Evolutionary conservation across 2,329 filamentous ascomycete species (phyloP).

Genomic region (Diplodia intermedia): DNA sequence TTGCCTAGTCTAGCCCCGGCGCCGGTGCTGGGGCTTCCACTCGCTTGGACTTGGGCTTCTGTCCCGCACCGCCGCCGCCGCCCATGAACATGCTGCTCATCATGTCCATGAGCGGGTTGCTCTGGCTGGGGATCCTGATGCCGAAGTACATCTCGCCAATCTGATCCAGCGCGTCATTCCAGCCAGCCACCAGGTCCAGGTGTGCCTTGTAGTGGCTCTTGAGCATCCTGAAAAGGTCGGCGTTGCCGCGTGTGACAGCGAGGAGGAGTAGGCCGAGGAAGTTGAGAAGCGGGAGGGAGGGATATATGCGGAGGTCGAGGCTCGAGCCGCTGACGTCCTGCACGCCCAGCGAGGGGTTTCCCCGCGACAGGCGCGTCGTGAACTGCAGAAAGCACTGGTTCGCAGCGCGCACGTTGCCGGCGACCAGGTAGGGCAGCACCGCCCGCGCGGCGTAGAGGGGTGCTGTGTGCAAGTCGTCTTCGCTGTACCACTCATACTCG

Average conservation of each 20-base stretch:
- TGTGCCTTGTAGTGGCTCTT: conserved; percentile 80
- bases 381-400: conserved; percentile 82
- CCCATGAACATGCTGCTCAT: conserved; percentile 95
- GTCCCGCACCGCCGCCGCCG: conserved; percentile 60
- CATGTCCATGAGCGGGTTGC: conserved; percentile 96
- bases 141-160: conserved; percentile 97
- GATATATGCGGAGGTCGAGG: conserved; percentile 78
- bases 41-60: conserved; percentile 54
- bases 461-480: conserved; percentile 86
- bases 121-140: conserved; percentile 85
- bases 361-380: conserved; percentile 67
- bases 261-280: conserved; percentile 87
- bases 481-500: conserved; percentile 92
- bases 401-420: conserved; percentile 88
- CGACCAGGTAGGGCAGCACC: conserved; percentile 87
- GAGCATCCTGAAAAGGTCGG: conserved; percentile 83
- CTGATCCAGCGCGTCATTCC: conserved; percentile 80
- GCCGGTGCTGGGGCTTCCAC: conserved; percentile 50
- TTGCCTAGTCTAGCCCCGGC: conserved; percentile 47
- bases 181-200: conserved; percentile 76
- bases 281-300: conserved; percentile 91
- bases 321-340: conserved; percentile 77
- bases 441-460: conserved; percentile 85
- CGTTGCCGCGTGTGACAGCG: conserved; percentile 75
- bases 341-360: conserved; percentile 69